These are phyloP conservation scores for Golubevia sp. DNA, from an alignment of 1,284 basidiomycete genomes.

Conservation along the genomic window DNA sequence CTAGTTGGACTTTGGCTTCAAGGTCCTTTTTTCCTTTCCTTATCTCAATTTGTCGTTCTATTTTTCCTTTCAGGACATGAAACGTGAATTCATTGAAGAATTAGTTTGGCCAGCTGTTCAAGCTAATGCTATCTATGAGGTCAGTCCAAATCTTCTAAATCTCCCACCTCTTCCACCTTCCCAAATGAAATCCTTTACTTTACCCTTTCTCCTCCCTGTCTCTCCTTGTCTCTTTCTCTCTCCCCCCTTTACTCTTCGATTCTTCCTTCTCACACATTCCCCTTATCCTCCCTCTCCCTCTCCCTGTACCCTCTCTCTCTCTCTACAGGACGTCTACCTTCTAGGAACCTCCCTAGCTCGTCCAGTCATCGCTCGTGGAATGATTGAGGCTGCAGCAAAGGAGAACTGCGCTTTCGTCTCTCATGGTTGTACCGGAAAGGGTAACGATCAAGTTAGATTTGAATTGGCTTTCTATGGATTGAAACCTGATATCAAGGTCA, in stretches of 20 bases:
- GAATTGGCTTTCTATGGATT: constrained; percentile 99
- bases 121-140: constrained; percentile 99
- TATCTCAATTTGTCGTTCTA: neutral
- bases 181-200: neutral
- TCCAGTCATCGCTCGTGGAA: constrained; percentile 97
- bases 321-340: constrained; percentile 83
- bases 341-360: constrained; percentile 96
- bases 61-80: constrained; percentile 75
- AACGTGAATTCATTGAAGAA: constrained; percentile 92
- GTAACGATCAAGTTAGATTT: constrained; percentile 99
- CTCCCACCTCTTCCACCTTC: neutral
- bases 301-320: neutral
- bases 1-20: neutral
- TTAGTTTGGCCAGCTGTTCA: constrained; percentile 96
- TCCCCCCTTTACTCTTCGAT: too few relatives aligned
- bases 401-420: constrained; percentile 78
- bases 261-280: neutral
- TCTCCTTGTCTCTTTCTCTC: neutral
- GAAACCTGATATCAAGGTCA: constrained; percentile 97
- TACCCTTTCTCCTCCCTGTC: constrained; percentile 1
- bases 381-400: constrained; percentile 89
- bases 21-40: neutral
- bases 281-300: neutral
- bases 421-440: constrained; percentile 98
- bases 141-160: too few relatives aligned